A percentile compares a stretch with the other conserved stretches of the same genome.
Conservation (phyloP, 2,329 filamentous ascomycete genomes). For the Cladosporium sp. region DNA sequence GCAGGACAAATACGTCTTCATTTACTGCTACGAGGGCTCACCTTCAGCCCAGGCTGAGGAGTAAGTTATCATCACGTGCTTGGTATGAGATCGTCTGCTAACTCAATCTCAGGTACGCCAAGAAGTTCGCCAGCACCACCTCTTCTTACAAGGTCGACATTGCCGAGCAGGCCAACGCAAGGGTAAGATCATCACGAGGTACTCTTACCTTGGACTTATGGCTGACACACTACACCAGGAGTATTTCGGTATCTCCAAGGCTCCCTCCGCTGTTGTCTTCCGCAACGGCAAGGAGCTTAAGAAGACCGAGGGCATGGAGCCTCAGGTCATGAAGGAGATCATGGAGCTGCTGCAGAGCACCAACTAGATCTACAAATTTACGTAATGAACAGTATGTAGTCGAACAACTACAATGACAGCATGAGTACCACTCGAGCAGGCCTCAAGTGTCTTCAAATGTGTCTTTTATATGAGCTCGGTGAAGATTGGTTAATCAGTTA, state of each 20-base stretch:
- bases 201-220: not conserved
- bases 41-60: conserved; percentile 30
- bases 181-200: conserved; percentile 19
- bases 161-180: conserved; percentile 25
- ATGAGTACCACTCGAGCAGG: not conserved
- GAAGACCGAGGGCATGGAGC: conserved; percentile 30
- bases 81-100: not conserved
- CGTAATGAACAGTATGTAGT: not conserved
- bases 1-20: conserved; percentile 36
- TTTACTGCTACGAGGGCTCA: conserved; percentile 34
- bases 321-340: conserved; percentile 27
- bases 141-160: conserved; percentile 35
- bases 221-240: conserved; percentile 18
- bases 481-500: too few relatives aligned
- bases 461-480: too few relatives aligned
- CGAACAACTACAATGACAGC: not conserved
- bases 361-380: not conserved
- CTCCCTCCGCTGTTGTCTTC: conserved; percentile 34
- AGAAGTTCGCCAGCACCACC: conserved; percentile 30
- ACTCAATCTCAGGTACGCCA: conserved; percentile 28
- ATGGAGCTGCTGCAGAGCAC: conserved; percentile 22
- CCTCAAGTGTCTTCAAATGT: not conserved
- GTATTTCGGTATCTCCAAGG: conserved; percentile 28
- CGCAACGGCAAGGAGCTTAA: conserved; percentile 36
- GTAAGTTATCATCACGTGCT: conserved; percentile 23